A percentile compares a stretch with the other conserved stretches of the same genome.
Evolutionary conservation across 768 basidiomycete species (phyloP).

Genomic region (Calocybe cyanea): DNA sequence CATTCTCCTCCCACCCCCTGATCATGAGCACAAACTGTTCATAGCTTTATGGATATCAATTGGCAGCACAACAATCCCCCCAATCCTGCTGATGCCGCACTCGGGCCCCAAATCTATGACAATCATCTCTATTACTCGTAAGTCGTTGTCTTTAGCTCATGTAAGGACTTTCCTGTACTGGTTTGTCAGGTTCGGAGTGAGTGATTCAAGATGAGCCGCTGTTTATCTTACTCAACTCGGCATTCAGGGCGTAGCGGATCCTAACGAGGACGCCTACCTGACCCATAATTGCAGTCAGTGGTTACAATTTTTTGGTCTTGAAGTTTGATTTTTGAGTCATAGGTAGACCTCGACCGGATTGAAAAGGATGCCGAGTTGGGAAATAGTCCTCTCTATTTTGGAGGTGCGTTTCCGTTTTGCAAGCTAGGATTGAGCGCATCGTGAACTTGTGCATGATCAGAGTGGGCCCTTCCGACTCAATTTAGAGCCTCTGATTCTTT

Average conservation of each 20-base stretch:
- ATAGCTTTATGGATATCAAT: constrained; percentile 76
- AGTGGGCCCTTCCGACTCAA: constrained; percentile 57
- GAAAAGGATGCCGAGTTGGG: constrained; percentile 27
- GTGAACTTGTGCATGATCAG: constrained; percentile 15
- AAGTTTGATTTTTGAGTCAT: not conserved
- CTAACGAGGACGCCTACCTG: constrained; percentile 64
- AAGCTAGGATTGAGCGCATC: not conserved
- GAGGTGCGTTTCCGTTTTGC: constrained; percentile 22
- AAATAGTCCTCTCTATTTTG: constrained; percentile 39
- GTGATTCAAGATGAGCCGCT: constrained; percentile 5
- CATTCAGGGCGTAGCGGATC: constrained; percentile 62
- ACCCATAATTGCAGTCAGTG: constrained; percentile 64
- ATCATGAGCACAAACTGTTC: not conserved
- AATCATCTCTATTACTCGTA: constrained; percentile 78
- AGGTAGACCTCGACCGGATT: constrained; percentile 56
- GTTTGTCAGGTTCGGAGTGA: constrained; percentile 52
- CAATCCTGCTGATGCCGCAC: constrained; percentile 66
- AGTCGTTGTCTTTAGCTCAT: constrained; percentile 22
- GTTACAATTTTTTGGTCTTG: not conserved
- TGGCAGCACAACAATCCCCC: constrained; percentile 71
- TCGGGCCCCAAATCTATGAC: constrained; percentile 73
- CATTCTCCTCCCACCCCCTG: constrained; percentile 4
- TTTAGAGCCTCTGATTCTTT: constrained; percentile 62
- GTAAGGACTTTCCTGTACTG: no score
- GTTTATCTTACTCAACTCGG: no score